Conservation (phyloP, 306 rosid species). For the Cucurbita ficifolia region DNA sequence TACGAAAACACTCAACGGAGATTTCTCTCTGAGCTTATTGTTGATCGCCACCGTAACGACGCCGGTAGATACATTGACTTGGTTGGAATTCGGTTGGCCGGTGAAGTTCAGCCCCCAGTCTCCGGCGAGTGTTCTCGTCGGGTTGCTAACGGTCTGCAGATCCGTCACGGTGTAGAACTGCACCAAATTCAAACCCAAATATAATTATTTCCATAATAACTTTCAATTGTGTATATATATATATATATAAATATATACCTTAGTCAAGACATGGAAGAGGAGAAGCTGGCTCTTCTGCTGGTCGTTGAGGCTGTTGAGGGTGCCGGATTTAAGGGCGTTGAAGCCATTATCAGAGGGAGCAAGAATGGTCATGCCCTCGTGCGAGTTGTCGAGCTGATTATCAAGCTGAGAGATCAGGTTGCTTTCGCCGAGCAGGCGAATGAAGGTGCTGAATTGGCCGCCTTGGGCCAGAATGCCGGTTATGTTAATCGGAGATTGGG, state of each 20-base stretch:
- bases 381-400: conserved; percentile 36
- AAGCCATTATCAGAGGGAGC: conserved; percentile 94
- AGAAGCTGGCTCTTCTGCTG: conserved; percentile 41
- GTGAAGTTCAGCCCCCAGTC: conserved; percentile 71
- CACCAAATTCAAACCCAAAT: background rate
- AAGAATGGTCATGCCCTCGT: conserved; percentile 48
- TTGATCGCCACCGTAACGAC: conserved; percentile 26
- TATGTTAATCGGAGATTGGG: conserved; percentile 36
- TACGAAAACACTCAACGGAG: conserved; percentile 44
- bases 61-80: conserved; percentile 57
- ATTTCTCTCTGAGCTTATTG: conserved; percentile 39
- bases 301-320: conserved; percentile 31
- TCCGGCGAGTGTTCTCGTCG: conserved; percentile 38
- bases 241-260: background rate
- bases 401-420: conserved; percentile 35
- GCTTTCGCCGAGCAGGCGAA: conserved; percentile 37
- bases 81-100: conserved; percentile 33
- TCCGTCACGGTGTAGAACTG: conserved; percentile 35
- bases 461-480: conserved; percentile 39
- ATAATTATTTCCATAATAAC: no score
- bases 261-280: conserved; percentile 44
- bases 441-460: conserved; percentile 44
- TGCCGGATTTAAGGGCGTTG: conserved; percentile 40
- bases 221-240: no score
- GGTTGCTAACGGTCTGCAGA: conserved; percentile 53